Base-by-base conservation (phyloP, 176 grass and related monocot species). In the Elaeis guineensis region DNA sequence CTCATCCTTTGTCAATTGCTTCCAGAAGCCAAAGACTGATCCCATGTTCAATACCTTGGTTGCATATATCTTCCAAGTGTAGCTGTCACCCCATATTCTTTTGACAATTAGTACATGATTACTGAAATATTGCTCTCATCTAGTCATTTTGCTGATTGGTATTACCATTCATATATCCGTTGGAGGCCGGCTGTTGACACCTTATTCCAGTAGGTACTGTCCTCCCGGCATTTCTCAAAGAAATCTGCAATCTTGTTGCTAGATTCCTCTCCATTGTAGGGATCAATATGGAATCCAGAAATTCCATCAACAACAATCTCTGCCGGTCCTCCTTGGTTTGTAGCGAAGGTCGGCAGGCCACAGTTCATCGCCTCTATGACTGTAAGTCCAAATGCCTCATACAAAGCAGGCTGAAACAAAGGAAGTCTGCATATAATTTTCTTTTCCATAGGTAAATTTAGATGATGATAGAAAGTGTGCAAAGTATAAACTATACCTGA, bases 301-400 rank as follows among this genome's bases (percentile, higher is more conserved):
- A 98, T 67, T 15, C 87, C 87, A 5, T 98, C 81, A 9, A 98
- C 84, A 54, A 98, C 89, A 50, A 98, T 98, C 70, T 98, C 93
- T 14, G 81, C 93, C 0, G 93, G 93, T 4, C 93, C 87, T 67
- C 87, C 93, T 58, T 92, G 78, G 66, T 97, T 86, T 56, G 93
- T 92, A 24, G 87, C 93, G 17, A 97, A 97, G 60, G 87, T 92
- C 17, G 81, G 79, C 19, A 97, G 23, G 9, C 93, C 93, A 0
- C 93, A 97, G 64, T 92, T 97, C 93, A 97, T 92, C 3, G 93
- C 87, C 73, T 98, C 93, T 16, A 92, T 92, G 21, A 98, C 87
- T 6, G 84, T 98, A 49, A 98, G 62, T 17, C 93, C 93, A 32
- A 98, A 98, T 64, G 93, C 93, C 76, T 98, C 93, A 18, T 98